phyloP scores from a whole-genome alignment of 1,284 basidiomycete genomes.

The Boletus calvinii region DNA sequence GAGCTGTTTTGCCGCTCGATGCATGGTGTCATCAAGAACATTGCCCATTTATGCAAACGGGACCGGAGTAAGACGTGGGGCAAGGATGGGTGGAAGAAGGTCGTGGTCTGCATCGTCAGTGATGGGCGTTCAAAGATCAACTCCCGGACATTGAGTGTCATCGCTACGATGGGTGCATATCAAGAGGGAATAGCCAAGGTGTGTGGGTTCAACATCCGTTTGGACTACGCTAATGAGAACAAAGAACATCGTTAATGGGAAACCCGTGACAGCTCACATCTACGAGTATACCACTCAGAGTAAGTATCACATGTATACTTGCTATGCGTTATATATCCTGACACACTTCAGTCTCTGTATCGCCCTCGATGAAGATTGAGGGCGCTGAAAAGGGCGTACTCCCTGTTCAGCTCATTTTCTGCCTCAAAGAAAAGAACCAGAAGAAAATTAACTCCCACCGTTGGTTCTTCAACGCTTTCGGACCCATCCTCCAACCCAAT shows the following conservation, averaged over 20 bases:
- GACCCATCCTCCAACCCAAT: slow-evolving; percentile 77
- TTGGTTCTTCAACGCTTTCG: slow-evolving; percentile 91
- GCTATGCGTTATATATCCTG: slow-evolving; percentile 8
- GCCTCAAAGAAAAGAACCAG: slow-evolving; percentile 90
- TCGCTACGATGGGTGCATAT: slow-evolving; percentile 86
- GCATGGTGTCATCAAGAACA: slow-evolving; percentile 91
- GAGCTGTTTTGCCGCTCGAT: slow-evolving; percentile 81
- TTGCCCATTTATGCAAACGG: slow-evolving; percentile 78
- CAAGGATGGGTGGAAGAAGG: slow-evolving; percentile 97
- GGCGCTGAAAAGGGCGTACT: slow-evolving; percentile 78
- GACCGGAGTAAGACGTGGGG: slow-evolving; percentile 92
- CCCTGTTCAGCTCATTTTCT: slow-evolving; percentile 93
- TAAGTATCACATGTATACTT: slow-evolving; percentile 35
- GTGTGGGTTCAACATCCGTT: slow-evolving; percentile 12
- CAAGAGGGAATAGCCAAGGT: slow-evolving; percentile 90
- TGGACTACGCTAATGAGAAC: not conserved
- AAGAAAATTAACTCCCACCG: slow-evolving; percentile 95
- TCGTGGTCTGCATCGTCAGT: slow-evolving; percentile 48
- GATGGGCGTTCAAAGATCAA: slow-evolving; percentile 83
- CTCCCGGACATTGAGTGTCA: slow-evolving; percentile 77
- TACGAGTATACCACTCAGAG: slow-evolving; percentile 94
- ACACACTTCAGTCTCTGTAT: slow-evolving; percentile 67
- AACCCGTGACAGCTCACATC: slow-evolving; percentile 87
- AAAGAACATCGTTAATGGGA: slow-evolving; percentile 81
- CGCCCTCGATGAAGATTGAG: slow-evolving; percentile 79